These are phyloP conservation scores for Vitis hybrid DNA, from an alignment of 177 flowering plant species.

Conservation along the genomic window DNA sequence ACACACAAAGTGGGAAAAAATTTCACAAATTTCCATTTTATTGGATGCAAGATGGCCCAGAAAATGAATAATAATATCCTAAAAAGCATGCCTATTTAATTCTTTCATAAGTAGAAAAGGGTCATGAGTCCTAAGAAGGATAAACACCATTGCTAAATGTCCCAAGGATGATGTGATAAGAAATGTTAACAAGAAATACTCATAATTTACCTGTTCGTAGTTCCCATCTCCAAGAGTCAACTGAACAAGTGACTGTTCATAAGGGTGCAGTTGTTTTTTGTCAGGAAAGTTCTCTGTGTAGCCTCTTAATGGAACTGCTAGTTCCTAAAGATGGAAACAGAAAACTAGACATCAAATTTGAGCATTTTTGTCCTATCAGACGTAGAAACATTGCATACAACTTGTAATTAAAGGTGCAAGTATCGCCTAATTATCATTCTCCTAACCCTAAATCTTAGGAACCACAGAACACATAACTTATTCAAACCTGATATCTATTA, in stretches of 20 bases:
- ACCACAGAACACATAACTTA: too few relatives aligned
- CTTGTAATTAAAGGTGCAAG: too few relatives aligned
- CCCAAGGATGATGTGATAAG: not conserved
- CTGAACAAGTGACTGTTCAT: conserved; percentile 85
- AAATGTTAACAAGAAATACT: not conserved
- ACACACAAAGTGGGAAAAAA: not conserved
- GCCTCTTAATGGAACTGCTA: conserved; percentile 73
- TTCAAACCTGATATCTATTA: too few relatives aligned
- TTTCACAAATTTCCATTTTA: too few relatives aligned
- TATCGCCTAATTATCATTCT: too few relatives aligned
- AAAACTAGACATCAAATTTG: conserved; percentile 2
- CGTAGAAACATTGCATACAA: too few relatives aligned
- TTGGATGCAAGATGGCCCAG: not conserved
- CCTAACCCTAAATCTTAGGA: too few relatives aligned
- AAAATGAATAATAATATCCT: not conserved
- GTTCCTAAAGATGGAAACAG: conserved; percentile 50
- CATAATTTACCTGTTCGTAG: conserved; percentile 73
- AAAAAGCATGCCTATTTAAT: not conserved
- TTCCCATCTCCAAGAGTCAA: conserved; percentile 95
- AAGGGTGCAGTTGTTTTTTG: conserved; percentile 71
- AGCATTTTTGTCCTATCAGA: too few relatives aligned
- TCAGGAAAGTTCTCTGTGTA: conserved; percentile 77
- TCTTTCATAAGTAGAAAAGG: not conserved
- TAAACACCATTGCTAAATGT: not conserved
- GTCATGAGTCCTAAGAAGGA: not conserved